phyloP scores from a whole-genome alignment of 1,284 basidiomycete species.

The Moesziomyces antarcticus region DNA sequence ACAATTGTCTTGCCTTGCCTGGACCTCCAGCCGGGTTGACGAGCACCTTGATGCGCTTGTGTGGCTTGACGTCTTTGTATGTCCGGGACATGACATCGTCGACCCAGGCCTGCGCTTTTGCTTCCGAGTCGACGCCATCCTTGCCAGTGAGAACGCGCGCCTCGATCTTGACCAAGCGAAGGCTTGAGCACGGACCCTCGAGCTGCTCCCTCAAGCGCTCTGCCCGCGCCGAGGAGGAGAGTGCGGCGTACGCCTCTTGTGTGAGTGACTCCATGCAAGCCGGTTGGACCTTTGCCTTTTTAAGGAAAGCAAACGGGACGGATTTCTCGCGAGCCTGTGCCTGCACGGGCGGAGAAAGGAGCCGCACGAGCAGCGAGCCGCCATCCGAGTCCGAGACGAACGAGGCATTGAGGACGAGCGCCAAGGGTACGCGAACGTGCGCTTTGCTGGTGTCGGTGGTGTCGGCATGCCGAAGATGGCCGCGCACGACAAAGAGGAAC shows the following conservation, averaged over 20 bases:
- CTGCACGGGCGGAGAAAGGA: slow-evolving; percentile 50
- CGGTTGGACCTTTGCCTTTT: slow-evolving; percentile 23
- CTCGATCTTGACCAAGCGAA: slow-evolving; percentile 60
- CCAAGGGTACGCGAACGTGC: slow-evolving; percentile 46
- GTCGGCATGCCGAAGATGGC: slow-evolving; percentile 14
- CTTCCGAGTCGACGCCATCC: slow-evolving; percentile 24
- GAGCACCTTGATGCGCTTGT: slow-evolving; percentile 71
- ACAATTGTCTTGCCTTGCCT: slow-evolving; percentile 77
- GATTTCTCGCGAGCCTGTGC: slow-evolving; percentile 5
- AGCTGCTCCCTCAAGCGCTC: slow-evolving; percentile 44
- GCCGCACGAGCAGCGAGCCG: slow-evolving; percentile 56
- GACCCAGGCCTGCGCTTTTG: slow-evolving; percentile 37
- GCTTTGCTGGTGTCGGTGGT: slow-evolving; percentile 24
- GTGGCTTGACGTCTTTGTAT: slow-evolving; percentile 36
- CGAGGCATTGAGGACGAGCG: slow-evolving; percentile 54
- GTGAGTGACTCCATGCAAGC: slow-evolving; percentile 33
- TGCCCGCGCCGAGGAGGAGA: slow-evolving; percentile 12
- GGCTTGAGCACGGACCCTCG: slow-evolving; percentile 53
- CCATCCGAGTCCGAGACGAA: slow-evolving; percentile 62
- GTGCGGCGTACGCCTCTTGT: slow-evolving; percentile 17
- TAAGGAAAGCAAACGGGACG: slow-evolving; percentile 35
- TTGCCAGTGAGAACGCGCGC: slow-evolving; percentile 29
- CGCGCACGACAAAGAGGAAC: slow-evolving; percentile 52
- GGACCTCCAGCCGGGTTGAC: slow-evolving; percentile 89
- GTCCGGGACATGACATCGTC: slow-evolving; percentile 43